Conservation (phyloP, 768 basidiomycete genomes). For the Auricularia auricula-judae region DNA sequence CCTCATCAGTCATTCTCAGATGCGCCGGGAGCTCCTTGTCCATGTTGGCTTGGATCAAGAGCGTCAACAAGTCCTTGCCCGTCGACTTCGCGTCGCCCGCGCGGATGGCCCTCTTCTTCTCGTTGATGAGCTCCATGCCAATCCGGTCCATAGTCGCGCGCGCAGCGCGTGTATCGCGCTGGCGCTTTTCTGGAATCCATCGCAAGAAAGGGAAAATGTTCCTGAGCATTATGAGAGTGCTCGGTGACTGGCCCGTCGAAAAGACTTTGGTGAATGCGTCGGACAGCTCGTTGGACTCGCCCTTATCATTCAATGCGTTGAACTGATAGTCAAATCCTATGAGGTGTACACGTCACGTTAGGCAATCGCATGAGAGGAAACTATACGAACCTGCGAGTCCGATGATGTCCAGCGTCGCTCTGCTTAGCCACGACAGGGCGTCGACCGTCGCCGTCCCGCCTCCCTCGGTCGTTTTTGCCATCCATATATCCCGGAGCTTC, state of each 20-base stretch:
- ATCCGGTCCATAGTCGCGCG: conserved; percentile 14
- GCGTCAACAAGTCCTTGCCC: conserved; percentile 45
- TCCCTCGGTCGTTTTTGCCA: neutral
- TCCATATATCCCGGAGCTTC: conserved; percentile 4
- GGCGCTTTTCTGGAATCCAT: conserved; percentile 11
- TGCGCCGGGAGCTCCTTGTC: conserved; percentile 43
- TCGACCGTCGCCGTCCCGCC: neutral
- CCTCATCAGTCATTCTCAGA: conserved; percentile 49
- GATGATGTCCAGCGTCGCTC: conserved; percentile 15
- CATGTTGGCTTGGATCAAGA: conserved; percentile 55
- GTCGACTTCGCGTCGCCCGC: conserved; percentile 10
- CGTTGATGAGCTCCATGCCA: conserved; percentile 18
- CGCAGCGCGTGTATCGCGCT: conserved; percentile 5
- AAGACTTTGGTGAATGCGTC: conserved; percentile 20
- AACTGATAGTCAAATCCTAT: conserved; percentile 27
- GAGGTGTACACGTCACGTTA: neutral
- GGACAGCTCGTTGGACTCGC: conserved; percentile 20
- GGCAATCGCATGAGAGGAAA: neutral
- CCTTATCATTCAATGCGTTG: conserved; percentile 17
- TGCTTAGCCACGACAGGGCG: conserved; percentile 6
- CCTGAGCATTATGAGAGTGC: conserved; percentile 9
- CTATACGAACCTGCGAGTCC: conserved; percentile 11
- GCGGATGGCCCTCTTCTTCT: conserved; percentile 23
- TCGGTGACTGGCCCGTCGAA: conserved; percentile 1
- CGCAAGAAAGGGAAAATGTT: conserved; percentile 14